Base-by-base conservation (phyloP, 495 filamentous ascomycete genomes). In the Jackrogersella multiformis region DNA sequence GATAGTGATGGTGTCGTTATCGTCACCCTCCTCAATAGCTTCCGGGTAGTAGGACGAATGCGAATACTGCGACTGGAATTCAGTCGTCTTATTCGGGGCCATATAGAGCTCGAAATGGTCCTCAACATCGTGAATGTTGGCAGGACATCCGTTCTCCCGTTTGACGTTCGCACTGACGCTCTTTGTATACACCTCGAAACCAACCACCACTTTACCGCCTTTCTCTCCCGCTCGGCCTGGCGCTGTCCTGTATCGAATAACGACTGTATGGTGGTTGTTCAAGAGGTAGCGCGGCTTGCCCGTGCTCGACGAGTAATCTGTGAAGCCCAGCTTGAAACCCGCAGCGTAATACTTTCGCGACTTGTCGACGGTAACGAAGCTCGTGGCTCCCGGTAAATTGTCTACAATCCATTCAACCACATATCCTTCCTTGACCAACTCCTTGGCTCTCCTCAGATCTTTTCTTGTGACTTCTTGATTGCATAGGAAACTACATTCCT, bases 361-460 rank as follows among this genome's bases (percentile, higher is more conserved):
- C 75, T 92, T 92, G 75, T 97, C 94, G 12, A 92, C 89, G 0
- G 92, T 96, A 42, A 97, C 92, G 70, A 97, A 97, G 73, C 89
- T 93, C 3, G 94, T 97, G 38, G 94, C 94, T 6, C 94, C 94
- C 8, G 94, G 94, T 23, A 97, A 82, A 64, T 97, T 97, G 75
- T 97, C 94, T 41, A 94, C 92, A 70, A 97, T 97, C 94, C 94
- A 97, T 76, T 97, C 94, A 2, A 89, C 90, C 39, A 96, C 91
- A 75, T 96, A 97, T 38, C 92, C 92, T 55, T 93, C 86, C 61
- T 84, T 85, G 42, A 97, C 88, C 66, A 97, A 79, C 59, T 93
- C 81, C 48, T 85, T 86, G 5, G 90, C 92, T 74, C 87, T 84
- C 72, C 88, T 87, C 56, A 97, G 76, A 52, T 88, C 90, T 20